Percentiles rank a stretch among this genome's conserved stretches.
These are phyloP conservation scores for Ustilago cynodontis DNA, from an alignment of 1,284 basidiomycete species.

Conservation along the genomic window DNA sequence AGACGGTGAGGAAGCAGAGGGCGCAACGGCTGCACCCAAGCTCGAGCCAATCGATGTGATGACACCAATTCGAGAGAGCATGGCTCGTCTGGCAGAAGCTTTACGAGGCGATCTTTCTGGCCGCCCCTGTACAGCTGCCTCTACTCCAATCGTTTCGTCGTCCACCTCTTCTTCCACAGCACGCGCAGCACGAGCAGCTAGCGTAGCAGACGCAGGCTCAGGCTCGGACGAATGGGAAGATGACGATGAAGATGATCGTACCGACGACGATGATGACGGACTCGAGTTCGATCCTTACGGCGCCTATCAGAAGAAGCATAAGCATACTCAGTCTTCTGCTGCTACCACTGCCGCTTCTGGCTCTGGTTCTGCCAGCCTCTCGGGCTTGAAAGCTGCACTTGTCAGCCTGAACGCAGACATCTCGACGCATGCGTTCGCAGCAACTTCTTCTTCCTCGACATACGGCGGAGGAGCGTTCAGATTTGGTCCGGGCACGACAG, in stretches of 20 bases:
- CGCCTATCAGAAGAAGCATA: slow-evolving; percentile 49
- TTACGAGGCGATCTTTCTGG: slow-evolving; percentile 42
- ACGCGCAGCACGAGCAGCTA: slow-evolving; percentile 16
- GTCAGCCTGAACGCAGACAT: slow-evolving; percentile 48
- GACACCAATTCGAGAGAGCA: slow-evolving; percentile 51
- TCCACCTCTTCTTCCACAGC: slow-evolving; percentile 1
- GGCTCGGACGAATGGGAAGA: slow-evolving; percentile 51
- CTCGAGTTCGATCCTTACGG: slow-evolving; percentile 61
- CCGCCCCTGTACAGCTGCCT: neutral
- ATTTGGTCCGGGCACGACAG: slow-evolving; percentile 14
- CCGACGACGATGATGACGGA: slow-evolving; percentile 44
- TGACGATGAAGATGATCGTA: slow-evolving; percentile 25
- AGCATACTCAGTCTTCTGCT: slow-evolving; percentile 42
- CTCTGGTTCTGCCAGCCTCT: slow-evolving; percentile 11
- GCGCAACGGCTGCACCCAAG: slow-evolving; percentile 7
- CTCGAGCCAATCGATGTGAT: slow-evolving; percentile 62
- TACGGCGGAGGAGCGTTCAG: slow-evolving; percentile 17
- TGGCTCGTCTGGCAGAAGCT: slow-evolving; percentile 47
- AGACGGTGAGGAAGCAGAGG: slow-evolving; percentile 7
- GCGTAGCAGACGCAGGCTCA: slow-evolving; percentile 48
- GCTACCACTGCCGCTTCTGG: slow-evolving; percentile 13
- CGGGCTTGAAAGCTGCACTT: slow-evolving; percentile 29
- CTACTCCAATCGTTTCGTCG: neutral
- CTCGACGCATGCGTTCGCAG: slow-evolving; percentile 41
- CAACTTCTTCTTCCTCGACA: slow-evolving; percentile 1